These are phyloP conservation scores for Hemerocallis citrina DNA, from an alignment of 106 monocot genomes.

Conservation along the genomic window DNA sequence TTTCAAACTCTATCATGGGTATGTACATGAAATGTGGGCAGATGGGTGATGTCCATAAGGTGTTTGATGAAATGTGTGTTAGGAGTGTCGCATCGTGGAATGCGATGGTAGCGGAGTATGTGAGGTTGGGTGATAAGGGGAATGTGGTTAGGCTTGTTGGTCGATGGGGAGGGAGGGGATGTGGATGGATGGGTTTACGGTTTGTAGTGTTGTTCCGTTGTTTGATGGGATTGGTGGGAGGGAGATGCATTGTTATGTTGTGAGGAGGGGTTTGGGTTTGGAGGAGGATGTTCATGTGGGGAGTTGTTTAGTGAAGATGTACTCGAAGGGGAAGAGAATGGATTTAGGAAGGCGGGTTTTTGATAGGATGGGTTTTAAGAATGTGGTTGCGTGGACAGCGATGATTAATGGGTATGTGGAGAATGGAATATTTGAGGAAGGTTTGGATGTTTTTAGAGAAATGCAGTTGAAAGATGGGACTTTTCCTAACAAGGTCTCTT, in stretches of 20 bases:
- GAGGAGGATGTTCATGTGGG: slow-evolving; percentile 42
- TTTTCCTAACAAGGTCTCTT: slow-evolving; percentile 44
- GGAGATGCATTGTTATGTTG: slow-evolving; percentile 52
- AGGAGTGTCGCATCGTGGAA: slow-evolving; percentile 64
- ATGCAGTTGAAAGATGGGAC: slow-evolving; percentile 35
- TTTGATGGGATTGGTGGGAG: slow-evolving; percentile 10
- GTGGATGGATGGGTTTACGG: slow-evolving; percentile 48
- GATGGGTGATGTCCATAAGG: slow-evolving; percentile 11
- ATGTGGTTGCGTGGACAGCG: slow-evolving; percentile 60
- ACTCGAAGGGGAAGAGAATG: slow-evolving; percentile 22
- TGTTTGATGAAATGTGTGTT: slow-evolving; percentile 70
- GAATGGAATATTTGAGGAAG: slow-evolving; percentile 45
- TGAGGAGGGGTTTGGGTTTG: slow-evolving; percentile 35
- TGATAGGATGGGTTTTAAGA: slow-evolving; percentile 32
- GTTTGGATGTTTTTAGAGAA: slow-evolving; percentile 29
- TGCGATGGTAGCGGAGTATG: slow-evolving; percentile 26
- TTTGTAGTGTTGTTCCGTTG: slow-evolving; percentile 41
- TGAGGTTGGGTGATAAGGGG: neutral
- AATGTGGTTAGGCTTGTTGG: slow-evolving; percentile 28
- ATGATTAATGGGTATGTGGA: slow-evolving; percentile 67
- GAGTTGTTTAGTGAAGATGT: slow-evolving; percentile 61
- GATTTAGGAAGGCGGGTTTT: slow-evolving; percentile 44
- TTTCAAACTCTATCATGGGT: slow-evolving; percentile 44
- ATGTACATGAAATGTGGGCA: slow-evolving; percentile 22
- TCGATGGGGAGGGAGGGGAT: slow-evolving; percentile 44